Base-by-base conservation (phyloP, 371 early-diverging fungal genomes). In the Rhizomucor pusillus region DNA sequence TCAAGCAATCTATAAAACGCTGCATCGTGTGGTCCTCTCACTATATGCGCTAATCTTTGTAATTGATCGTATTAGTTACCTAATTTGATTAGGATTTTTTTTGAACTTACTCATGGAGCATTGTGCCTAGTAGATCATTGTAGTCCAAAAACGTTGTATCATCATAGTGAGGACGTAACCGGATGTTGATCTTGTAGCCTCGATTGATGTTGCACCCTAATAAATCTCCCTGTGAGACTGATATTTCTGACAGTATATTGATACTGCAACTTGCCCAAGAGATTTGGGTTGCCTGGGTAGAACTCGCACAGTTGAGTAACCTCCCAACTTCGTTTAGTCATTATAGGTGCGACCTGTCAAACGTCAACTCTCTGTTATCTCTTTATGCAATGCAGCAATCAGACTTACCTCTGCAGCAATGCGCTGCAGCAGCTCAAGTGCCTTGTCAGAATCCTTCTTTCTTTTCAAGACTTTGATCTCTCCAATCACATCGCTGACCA, bases 1-100 rank as follows among this genome's bases (percentile, higher is more conserved):
- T 82, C 81, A 10, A 88, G 51, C 39, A 77, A 5, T 43, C 65
- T 69, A 65, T 86, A 86, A 50, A 88, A 88, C 46, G 69, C 39
- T 12, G 67, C 80, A 57, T 88, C 82, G 66, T 88, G 89, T 3
- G 89, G 84, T 6, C 81, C 81, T 55, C 71, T 65, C 18, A 84
- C 79, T 71, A 75, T 87, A 60, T 84, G 85, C 7, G 75, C 75
- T 23, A 86, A 65, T 60, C 82, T 81, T 47, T 7, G 12, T 14
- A 5, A 35, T 40, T 24, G 22, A 18, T n/a, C 11, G n/a, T 23
- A 33, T 37, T 5, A 22, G 25, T 36, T 39, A 1, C 12, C 9
- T 25, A 20, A 35, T 34, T 3, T 34, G 19, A 10, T 7, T 2
- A 24, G 43, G 18, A 25, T 12, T 35, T 19, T 25, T 54, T 25